Percentiles rank a stretch among this genome's conserved stretches.
Conservation (phyloP, 1,284 basidiomycete species). For the Athelia sp. region DNA sequence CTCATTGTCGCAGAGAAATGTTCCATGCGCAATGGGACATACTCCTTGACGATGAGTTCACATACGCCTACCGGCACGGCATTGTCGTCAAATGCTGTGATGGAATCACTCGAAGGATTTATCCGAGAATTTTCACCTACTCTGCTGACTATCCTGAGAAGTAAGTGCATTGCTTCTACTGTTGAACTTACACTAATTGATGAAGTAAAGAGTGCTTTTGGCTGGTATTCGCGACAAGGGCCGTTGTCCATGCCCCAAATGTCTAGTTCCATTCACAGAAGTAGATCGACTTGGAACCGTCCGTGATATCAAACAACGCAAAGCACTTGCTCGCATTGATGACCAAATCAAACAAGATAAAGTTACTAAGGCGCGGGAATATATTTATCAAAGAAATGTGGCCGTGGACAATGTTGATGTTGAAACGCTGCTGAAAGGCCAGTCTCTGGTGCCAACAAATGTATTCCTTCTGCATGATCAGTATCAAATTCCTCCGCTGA, state of each 20-base stretch:
- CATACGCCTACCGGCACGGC: too few relatives aligned
- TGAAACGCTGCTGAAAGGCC: slow-evolving; percentile 3
- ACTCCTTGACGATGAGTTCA: too few relatives aligned
- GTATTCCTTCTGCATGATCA: slow-evolving; percentile 5
- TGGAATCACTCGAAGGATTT: too few relatives aligned
- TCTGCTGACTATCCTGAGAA: too few relatives aligned
- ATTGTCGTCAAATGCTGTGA: too few relatives aligned
- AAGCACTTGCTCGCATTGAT: neutral
- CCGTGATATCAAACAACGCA: neutral
- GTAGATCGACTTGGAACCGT: slow-evolving; percentile 5
- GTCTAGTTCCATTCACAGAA: slow-evolving; percentile 8
- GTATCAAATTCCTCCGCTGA: neutral
- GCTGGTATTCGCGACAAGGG: slow-evolving; percentile 11
- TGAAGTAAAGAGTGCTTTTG: slow-evolving; percentile 4
- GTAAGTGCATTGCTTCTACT: too few relatives aligned
- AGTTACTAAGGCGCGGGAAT: neutral
- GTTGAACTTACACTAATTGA: too few relatives aligned
- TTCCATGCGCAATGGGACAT: too few relatives aligned
- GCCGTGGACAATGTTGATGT: neutral
- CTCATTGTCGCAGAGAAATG: too few relatives aligned
- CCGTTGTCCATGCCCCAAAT: slow-evolving; percentile 14
- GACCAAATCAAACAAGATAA: neutral
- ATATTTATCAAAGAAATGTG: neutral
- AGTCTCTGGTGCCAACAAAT: slow-evolving; percentile 12
- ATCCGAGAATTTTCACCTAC: too few relatives aligned